Conservation (phyloP, 2,329 filamentous ascomycete genomes). For the Laburnicola sp. region DNA sequence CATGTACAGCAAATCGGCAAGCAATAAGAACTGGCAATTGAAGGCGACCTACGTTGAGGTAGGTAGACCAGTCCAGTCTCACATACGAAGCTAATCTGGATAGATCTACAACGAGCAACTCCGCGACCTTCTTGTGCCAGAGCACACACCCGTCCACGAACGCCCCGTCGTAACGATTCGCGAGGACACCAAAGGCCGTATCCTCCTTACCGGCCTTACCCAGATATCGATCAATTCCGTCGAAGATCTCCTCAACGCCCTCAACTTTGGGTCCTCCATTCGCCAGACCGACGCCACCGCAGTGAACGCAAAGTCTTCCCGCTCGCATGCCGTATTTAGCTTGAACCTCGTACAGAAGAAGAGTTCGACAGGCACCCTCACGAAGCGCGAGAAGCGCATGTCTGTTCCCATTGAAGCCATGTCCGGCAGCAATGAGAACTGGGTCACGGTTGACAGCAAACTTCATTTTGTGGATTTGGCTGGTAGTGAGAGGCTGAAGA, state of each 20-base stretch:
- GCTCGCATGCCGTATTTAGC: constrained; percentile 96
- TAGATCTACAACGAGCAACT: constrained; percentile 97
- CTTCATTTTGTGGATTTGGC: constrained; percentile 97
- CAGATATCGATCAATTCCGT: constrained; percentile 88
- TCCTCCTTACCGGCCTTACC: constrained; percentile 85
- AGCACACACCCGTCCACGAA: constrained; percentile 69
- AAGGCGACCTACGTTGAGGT: constrained; percentile 88
- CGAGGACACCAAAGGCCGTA: constrained; percentile 92
- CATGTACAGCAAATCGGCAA: constrained; percentile 47
- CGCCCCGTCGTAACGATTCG: constrained; percentile 83
- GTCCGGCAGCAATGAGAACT: constrained; percentile 59
- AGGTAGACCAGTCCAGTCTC: constrained; percentile 14
- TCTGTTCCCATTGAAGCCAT: constrained; percentile 84
- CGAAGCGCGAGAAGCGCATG: constrained; percentile 77
- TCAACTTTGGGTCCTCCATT: constrained; percentile 92
- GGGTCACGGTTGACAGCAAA: constrained; percentile 93
- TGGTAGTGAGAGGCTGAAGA: constrained; percentile 94
- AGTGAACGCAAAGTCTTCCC: constrained; percentile 95
- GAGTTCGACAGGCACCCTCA: constrained; percentile 52
- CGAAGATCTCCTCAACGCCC: constrained; percentile 83
- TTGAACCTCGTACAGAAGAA: constrained; percentile 90
- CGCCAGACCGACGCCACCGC: constrained; percentile 95
- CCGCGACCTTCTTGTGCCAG: constrained; percentile 83
- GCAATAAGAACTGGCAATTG: constrained; percentile 82
- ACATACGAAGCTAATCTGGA: constrained; percentile 19